phyloP scores from a whole-genome alignment of 345 rosid genomes.

The Citrus inodora region DNA sequence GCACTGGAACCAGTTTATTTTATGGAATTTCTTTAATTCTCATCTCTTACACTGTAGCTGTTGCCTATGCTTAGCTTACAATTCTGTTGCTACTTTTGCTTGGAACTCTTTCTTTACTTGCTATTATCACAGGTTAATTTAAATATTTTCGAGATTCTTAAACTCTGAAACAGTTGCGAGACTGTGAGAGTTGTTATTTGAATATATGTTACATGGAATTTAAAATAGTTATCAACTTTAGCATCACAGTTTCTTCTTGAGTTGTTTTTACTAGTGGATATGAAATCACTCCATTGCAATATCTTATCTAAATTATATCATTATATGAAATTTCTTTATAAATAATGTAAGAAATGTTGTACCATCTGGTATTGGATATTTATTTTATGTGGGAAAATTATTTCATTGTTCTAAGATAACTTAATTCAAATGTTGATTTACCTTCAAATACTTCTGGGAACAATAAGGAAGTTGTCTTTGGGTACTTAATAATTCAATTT shows the following conservation, averaged over 20 bases:
- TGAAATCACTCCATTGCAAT: background rate
- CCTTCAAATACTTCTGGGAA: background rate
- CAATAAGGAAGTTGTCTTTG: background rate
- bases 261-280: background rate
- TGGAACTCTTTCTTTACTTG: background rate
- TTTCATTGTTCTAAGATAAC: background rate
- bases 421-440: background rate
- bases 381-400: slow-evolving; percentile 1
- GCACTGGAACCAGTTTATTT: background rate
- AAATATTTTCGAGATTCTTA: background rate
- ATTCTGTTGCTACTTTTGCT: background rate
- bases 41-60: background rate
- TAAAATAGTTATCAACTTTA: no score
- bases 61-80: background rate
- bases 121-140: background rate
- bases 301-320: background rate
- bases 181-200: background rate
- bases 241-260: background rate
- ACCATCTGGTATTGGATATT: background rate
- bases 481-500: background rate
- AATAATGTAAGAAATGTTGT: background rate
- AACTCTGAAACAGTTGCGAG: background rate
- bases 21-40: background rate
- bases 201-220: background rate
- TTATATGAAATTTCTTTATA: background rate